Conservation (phyloP, 352 stramenopile genomes). For the Aphanomyces invadans region DNA sequence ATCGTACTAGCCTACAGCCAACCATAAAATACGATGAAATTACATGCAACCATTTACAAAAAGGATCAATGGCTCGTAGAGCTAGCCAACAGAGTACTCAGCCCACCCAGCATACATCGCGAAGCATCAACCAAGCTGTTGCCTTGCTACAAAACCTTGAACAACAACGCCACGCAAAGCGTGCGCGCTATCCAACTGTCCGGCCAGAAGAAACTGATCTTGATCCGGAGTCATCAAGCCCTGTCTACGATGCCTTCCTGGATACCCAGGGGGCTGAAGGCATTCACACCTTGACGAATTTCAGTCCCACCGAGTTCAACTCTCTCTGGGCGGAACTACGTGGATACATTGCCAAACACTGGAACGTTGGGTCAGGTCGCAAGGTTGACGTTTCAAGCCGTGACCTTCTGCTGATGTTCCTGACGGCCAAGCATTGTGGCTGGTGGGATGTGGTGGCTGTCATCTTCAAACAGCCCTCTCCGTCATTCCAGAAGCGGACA, state of each 20-base stretch:
- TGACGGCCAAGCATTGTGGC: conserved; percentile 3
- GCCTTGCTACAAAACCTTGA: neutral
- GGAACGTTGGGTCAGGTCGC: conserved; percentile 1
- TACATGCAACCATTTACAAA: neutral
- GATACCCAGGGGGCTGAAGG: neutral
- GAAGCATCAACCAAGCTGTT: neutral
- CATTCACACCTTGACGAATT: conserved; percentile 15
- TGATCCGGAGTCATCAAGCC: neutral
- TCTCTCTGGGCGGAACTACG: neutral
- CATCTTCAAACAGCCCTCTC: neutral
- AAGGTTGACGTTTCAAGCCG: neutral
- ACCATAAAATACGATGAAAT: neutral
- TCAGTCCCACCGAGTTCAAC: conserved; percentile 7
- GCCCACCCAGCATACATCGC: neutral
- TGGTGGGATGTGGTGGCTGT: neutral
- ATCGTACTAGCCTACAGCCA: neutral
- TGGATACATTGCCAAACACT: neutral
- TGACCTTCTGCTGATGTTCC: conserved; percentile 10
- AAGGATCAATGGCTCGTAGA: neutral
- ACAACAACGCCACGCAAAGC: neutral
- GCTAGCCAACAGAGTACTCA: neutral
- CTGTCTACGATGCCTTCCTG: conserved; percentile 6
- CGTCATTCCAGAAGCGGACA: conserved; percentile 10
- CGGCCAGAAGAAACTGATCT: neutral
- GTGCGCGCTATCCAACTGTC: neutral